Evolutionary conservation across 2,329 filamentous ascomycete species (phyloP), one percentile per base, ranked within the genome.

Genomic region (Fusarium sp.): DNA sequence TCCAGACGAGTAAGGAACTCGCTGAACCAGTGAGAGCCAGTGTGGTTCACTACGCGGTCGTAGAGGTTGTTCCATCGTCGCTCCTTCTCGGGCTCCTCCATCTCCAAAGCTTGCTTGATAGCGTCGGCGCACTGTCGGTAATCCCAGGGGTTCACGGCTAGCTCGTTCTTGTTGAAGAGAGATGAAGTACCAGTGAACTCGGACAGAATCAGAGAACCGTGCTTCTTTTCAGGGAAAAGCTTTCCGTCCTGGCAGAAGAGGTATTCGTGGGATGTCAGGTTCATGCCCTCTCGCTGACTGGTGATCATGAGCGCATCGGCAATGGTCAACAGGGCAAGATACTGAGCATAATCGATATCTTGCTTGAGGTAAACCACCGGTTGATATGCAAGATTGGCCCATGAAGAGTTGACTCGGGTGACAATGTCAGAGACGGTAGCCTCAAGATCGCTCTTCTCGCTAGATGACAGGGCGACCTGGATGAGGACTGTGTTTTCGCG

Each of bases 231-330:
- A 3, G 87, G 86, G 70, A 90, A 84, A 60, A 88, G 87, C 74
- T 89, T 90, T 44, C 95, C 95, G 78, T 98, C 96, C 80, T 98
- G 96, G 79, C 95, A 98, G 75, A 94, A 94, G 36, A 98, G 89
- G 79, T 95, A 98, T 81, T 98, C 96, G 80, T 98, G 96, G 7
- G 93, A 95, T 0, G 96, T 98, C 64, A 98, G 84, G 80, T 98
- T 98, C 96, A 98, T 98, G 71, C 96, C 96, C 81, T 98, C 96
- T 61, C 96, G 94, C 77, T 98, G 91, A 80, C 94, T 97, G 3
- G 96, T 97, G 78, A 98, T 96, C 90, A 98, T 96, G 58, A 98
- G 86, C 4, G 93, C 93, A 83, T 98, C 95, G 2, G 96, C 96
- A 61, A 97, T 92, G 4, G 94, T 94, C 55, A 98, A 88, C 9